phyloP scores from a whole-genome alignment of 2,329 filamentous ascomycete genomes.

The Trichoderma aggressivum region DNA sequence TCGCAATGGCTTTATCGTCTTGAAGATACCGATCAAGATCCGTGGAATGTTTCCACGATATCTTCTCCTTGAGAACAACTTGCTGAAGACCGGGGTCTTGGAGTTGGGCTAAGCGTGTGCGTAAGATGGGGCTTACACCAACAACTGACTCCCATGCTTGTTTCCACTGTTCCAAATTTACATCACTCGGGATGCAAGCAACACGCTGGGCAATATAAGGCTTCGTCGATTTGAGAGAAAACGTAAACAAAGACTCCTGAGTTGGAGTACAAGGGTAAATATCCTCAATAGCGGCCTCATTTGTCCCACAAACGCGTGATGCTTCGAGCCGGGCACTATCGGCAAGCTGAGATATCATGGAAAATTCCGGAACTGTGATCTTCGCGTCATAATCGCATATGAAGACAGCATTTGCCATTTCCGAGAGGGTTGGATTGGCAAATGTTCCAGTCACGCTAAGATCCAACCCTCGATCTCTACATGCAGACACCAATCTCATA shows the following conservation, averaged over 20 bases:
- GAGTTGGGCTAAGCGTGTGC: conserved; percentile 32
- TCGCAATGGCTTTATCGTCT: background rate
- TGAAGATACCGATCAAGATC: background rate
- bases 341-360: background rate
- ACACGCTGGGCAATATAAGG: conserved; percentile 33
- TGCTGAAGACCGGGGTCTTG: conserved; percentile 7
- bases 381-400: background rate
- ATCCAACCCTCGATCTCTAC: background rate
- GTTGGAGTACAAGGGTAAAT: conserved; percentile 30
- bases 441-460: conserved; percentile 10
- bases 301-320: background rate
- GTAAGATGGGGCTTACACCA: conserved; percentile 30
- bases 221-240: conserved; percentile 31
- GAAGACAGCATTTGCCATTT: conserved; percentile 5
- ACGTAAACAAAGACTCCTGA: conserved; percentile 38
- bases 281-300: conserved; percentile 30
- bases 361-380: background rate
- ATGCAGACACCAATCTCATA: conserved; percentile 38
- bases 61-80: conserved; percentile 19
- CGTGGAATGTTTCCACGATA: conserved; percentile 19
- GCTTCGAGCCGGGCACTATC: background rate
- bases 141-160: conserved; percentile 31
- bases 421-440: conserved; percentile 3
- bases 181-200: conserved; percentile 23
- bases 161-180: conserved; percentile 25